Base-by-base conservation (phyloP, 2,329 filamentous ascomycete species). In the Leptographium wingfieldii region DNA sequence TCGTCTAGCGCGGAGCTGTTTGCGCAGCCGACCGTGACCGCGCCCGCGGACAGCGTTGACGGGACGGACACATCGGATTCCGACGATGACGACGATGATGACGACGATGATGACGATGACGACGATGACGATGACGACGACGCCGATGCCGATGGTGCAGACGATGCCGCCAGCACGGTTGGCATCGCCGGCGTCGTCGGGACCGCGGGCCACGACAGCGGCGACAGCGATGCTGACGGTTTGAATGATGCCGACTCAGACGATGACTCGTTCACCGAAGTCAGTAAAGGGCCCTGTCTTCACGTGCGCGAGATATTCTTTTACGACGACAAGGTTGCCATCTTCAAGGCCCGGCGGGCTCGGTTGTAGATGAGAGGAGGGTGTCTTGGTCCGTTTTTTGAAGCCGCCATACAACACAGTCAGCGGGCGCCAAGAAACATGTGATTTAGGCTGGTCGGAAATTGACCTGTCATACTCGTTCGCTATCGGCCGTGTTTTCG, bases 321-420 rank as follows among this genome's bases (percentile, higher is more conserved):
- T 71, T 92, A 90, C 67, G 89, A 92, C 69, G 88, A 92, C 69
- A 89, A 90, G 71, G 83, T 90, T 58, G 84, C 86, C 33, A 85
- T 92, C 61, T 92, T 92, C 73, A 88, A 86, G 70, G 86, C 87
- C 38, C 80, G 88, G 62, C 85, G 89, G 71, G 84, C 80, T 22
- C 71, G 69, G 66, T 67, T 78, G 60, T 79, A 67, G 53, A 40
- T 11, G 22, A 11, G 22, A 16, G 49, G 12, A 25, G 9, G 49
- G 22, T 27, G 49, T 27, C 33, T 16, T 5, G 40, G n/a, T 16
- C 14, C 12, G n/a, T n/a, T 6, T n/a, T 48, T 3, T 19, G 43
- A 40, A 16, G 12, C 38, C 38, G 38, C 38, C 38, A 40, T 40
- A 40, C 43, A 19, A 19, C 43, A 19, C 19, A 48, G 43, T 48